Evolutionary conservation across 768 basidiomycete genomes (phyloP), one percentile per base, ranked within the genome.

Genomic region (Panaeolus cyanescens): DNA sequence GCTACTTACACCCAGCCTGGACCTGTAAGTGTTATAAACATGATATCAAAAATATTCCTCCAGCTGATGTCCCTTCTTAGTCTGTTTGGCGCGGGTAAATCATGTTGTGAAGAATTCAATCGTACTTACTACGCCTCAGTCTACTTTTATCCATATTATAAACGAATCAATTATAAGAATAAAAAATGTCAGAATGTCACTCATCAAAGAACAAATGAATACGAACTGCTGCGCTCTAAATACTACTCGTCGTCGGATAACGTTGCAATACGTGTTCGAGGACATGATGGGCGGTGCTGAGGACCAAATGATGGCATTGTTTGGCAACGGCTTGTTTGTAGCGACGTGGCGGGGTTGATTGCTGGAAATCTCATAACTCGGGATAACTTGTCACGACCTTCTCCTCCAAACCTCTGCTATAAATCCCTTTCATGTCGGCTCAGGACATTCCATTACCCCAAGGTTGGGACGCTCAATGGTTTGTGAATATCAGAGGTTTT

Each of bases 391-490:
- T 65, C 62, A 64, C 65, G 62, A 61, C 60, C 63, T 56, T 61
- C 55, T 60, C 60, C 39, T 63, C 59, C 65, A 55, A 55, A 58
- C 54, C 61, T 64, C 54, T 60, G 40, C 15, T 64, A 62, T 32
- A 56, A 33, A 40, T 15, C 54, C 42, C 42, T 53, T 37, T 33
- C 30, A 85, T 85, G 84, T 80, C 83, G 58, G 79, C 82, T 69
- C 79, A 81, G 63, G 75, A 72, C 65, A 84, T 87, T 70, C 87
- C 92, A 73, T 77, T 97, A 34, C 96, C 96, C 62, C 90, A 90
- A 64, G 96, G 95, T 39, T 97, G 96, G 96, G 81, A 84, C 64
- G 92, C 93, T 71, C 90, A 96, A 83, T 97, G 96, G 96, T 93
- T 72, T 66, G 80, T 74, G 39, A 60, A n/a, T 1, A 33, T 55